These are phyloP conservation scores for Vaccinium corymbosum DNA, from an alignment of 148 eudicot species.

Conservation along the genomic window DNA sequence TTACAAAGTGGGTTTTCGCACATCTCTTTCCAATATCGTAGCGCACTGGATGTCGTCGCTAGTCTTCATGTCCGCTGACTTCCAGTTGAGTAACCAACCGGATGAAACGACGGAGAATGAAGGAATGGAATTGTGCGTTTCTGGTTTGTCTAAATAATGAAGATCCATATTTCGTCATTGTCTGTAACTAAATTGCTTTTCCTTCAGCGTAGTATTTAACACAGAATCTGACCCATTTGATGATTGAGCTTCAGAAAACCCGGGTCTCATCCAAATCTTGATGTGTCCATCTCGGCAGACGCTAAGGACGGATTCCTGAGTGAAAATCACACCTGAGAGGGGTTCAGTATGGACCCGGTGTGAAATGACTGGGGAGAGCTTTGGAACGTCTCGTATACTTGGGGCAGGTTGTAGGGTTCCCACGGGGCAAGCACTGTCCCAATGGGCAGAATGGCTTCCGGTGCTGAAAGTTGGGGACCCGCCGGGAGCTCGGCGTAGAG, in stretches of 20 bases:
- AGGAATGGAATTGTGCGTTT: not conserved
- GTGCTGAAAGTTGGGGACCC: slow-evolving; percentile 38
- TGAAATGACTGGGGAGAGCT: slow-evolving; percentile 38
- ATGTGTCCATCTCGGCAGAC: slow-evolving; percentile 39
- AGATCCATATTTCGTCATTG: slow-evolving; percentile 16
- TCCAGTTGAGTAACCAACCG: slow-evolving; percentile 9
- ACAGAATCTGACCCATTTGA: slow-evolving; percentile 43
- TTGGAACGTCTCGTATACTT: slow-evolving; percentile 38
- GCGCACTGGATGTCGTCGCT: not conserved
- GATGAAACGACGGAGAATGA: not conserved
- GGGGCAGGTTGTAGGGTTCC: slow-evolving; percentile 47
- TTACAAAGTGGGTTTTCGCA: not conserved
- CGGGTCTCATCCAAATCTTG: slow-evolving; percentile 40
- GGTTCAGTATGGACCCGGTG: slow-evolving; percentile 40
- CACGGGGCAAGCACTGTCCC: slow-evolving; percentile 33
- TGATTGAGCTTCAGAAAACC: slow-evolving; percentile 21
- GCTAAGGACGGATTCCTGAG: slow-evolving; percentile 33
- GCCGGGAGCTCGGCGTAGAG: slow-evolving; percentile 38
- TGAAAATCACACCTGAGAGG: slow-evolving; percentile 35
- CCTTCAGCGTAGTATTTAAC: slow-evolving; percentile 33
- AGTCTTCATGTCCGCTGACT: not conserved
- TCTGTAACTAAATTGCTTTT: slow-evolving; percentile 41
- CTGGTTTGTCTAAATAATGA: not conserved
- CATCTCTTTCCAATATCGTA: not conserved
- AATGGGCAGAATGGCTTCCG: slow-evolving; percentile 34